Evolutionary conservation across 2,329 filamentous ascomycete genomes (phyloP).

Genomic region (Neonectria faginata): DNA sequence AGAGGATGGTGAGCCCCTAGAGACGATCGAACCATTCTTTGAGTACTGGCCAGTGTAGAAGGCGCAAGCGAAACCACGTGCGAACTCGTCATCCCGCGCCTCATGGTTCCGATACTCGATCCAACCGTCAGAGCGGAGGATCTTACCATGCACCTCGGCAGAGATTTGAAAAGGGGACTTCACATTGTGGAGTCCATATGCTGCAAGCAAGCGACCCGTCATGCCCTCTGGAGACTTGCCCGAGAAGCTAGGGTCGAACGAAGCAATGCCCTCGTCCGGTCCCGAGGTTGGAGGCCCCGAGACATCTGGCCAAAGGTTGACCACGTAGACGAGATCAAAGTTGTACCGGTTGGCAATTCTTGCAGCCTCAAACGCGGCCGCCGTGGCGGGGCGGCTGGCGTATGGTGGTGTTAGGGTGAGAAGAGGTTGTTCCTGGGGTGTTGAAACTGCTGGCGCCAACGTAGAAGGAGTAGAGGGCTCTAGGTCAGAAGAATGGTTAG

Average conservation of each 20-base stretch:
- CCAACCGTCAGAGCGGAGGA: slow-evolving; percentile 63
- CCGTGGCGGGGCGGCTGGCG: slow-evolving; percentile 56
- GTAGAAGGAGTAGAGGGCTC: slow-evolving; percentile 32
- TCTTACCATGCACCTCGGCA: slow-evolving; percentile 60
- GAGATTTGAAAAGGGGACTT: slow-evolving; percentile 65
- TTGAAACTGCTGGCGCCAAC: slow-evolving; percentile 40
- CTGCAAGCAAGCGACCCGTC: slow-evolving; percentile 65
- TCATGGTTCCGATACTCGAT: slow-evolving; percentile 62
- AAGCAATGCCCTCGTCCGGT: slow-evolving; percentile 24
- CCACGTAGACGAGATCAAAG: slow-evolving; percentile 69
- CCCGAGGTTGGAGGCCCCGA: slow-evolving; percentile 27
- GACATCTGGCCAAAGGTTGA: slow-evolving; percentile 66
- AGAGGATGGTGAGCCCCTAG: slow-evolving; percentile 43
- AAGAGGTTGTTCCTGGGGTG: slow-evolving; percentile 48
- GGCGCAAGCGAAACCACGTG: slow-evolving; percentile 64
- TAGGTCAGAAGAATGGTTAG: slow-evolving; percentile 19
- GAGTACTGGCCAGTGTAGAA: slow-evolving; percentile 61
- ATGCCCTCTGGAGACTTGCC: slow-evolving; percentile 43
- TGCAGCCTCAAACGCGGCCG: slow-evolving; percentile 66
- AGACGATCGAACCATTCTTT: slow-evolving; percentile 41
- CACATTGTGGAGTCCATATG: slow-evolving; percentile 64
- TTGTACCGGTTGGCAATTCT: slow-evolving; percentile 67
- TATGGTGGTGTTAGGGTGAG: slow-evolving; percentile 60
- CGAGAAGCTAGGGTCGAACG: slow-evolving; percentile 23
- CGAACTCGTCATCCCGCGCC: slow-evolving; percentile 58